Evolutionary conservation across 352 stramenopile genomes (phyloP).

Genomic region (Globisporangium sylvaticum): DNA sequence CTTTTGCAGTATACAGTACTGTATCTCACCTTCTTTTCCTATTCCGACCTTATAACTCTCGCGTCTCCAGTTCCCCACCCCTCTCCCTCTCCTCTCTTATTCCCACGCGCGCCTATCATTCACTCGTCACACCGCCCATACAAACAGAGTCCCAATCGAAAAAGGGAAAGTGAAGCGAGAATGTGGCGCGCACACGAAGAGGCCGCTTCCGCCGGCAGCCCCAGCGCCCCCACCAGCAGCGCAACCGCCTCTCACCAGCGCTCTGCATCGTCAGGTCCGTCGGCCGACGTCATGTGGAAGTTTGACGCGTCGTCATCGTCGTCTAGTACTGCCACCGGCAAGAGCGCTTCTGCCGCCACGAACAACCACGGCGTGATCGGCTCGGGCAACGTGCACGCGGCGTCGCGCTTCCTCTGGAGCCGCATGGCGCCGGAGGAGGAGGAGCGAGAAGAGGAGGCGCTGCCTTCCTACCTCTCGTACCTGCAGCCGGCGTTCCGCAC

Average conservation of each 20-base stretch:
- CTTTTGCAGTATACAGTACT: background rate
- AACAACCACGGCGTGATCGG: conserved; percentile 36
- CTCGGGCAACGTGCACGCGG: conserved; percentile 22
- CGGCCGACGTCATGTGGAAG: conserved; percentile 9
- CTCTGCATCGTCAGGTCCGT: background rate
- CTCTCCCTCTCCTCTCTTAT: background rate
- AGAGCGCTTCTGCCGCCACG: background rate
- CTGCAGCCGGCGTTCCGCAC: conserved; percentile 44
- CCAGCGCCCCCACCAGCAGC: background rate
- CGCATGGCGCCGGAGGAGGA: conserved; percentile 62
- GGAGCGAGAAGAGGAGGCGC: conserved; percentile 64
- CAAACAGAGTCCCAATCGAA: background rate
- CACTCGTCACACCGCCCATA: conserved; percentile 1
- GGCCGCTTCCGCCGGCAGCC: background rate
- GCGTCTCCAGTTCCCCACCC: background rate
- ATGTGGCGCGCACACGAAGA: conserved; percentile 16
- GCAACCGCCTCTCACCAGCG: background rate
- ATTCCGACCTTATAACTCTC: background rate
- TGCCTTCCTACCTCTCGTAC: conserved; percentile 72
- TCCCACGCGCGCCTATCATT: conserved; percentile 1
- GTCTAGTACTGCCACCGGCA: background rate
- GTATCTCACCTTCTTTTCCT: too few species aligned
- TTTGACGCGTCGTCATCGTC: conserved; percentile 6
- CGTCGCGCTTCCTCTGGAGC: conserved; percentile 49
- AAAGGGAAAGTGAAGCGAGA: too few species aligned